A percentile compares a stretch with the other conserved stretches of the same genome.
These are phyloP conservation scores for Parasitella parasitica DNA, from an alignment of 371 early-diverging fungal genomes.

Conservation along the genomic window DNA sequence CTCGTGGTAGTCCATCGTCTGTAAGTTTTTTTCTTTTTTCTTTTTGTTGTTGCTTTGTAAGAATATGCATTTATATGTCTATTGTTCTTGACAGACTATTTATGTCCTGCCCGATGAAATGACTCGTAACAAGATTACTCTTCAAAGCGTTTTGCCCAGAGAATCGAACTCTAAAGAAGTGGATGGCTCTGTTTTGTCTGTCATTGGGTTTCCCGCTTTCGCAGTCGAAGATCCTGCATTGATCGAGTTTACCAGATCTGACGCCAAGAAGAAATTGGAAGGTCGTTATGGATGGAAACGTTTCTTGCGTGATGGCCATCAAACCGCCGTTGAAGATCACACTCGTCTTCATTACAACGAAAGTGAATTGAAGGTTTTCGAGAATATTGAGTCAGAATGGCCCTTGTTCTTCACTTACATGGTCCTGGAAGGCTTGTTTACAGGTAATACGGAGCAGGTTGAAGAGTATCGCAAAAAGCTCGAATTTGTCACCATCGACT, in stretches of 20 bases:
- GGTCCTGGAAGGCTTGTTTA: conserved; percentile 82
- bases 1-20: conserved; percentile 75
- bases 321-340: conserved; percentile 80
- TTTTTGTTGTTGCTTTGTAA: neutral
- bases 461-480: conserved; percentile 71
- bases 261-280: conserved; percentile 81
- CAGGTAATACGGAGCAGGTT: conserved; percentile 65
- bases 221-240: conserved; percentile 75
- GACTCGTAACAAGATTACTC: conserved; percentile 79
- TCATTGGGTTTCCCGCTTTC: conserved; percentile 90
- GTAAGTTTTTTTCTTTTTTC: conserved; percentile 56
- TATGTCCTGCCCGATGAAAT: conserved; percentile 87
- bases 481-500: conserved; percentile 72
- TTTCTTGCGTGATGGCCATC: conserved; percentile 90
- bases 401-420: conserved; percentile 90
- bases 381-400: conserved; percentile 90
- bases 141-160: conserved; percentile 83
- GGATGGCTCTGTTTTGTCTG: conserved; percentile 83
- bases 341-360: conserved; percentile 81
- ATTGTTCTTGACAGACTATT: conserved; percentile 75
- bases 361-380: conserved; percentile 84
- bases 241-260: conserved; percentile 65
- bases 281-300: conserved; percentile 88
- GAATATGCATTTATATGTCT: too few relatives aligned
- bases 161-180: conserved; percentile 90